Conservation (phyloP, 1,284 basidiomycete species). For the Papiliotrema flavescens region DNA sequence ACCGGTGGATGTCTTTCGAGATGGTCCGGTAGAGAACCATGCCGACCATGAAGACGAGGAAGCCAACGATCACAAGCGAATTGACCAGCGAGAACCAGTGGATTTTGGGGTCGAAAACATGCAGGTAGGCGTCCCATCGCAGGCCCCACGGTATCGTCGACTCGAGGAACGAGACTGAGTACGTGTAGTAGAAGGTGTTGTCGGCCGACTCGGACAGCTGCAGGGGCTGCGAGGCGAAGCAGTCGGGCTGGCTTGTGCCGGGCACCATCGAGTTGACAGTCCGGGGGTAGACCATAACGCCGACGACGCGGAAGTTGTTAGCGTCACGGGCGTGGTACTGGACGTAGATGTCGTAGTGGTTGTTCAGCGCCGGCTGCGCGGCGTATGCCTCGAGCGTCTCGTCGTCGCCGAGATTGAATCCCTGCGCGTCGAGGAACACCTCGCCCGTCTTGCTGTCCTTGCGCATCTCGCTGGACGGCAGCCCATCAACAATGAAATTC, state of each 20-base stretch:
- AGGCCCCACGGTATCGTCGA: slow-evolving; percentile 78
- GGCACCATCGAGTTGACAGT: slow-evolving; percentile 45
- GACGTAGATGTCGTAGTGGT: slow-evolving; percentile 63
- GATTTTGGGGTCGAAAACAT: slow-evolving; percentile 56
- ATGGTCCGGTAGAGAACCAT: slow-evolving; percentile 86
- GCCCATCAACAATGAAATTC: slow-evolving; percentile 92
- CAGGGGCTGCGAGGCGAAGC: slow-evolving; percentile 51
- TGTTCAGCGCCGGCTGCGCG: slow-evolving; percentile 68
- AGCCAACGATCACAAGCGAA: slow-evolving; percentile 82
- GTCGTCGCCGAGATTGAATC: slow-evolving; percentile 51
- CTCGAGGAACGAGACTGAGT: slow-evolving; percentile 82
- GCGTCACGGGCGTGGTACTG: slow-evolving; percentile 78
- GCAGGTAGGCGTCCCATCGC: slow-evolving; percentile 93
- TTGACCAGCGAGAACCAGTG: slow-evolving; percentile 88
- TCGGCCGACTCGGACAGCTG: slow-evolving; percentile 60
- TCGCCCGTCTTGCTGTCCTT: slow-evolving; percentile 70
- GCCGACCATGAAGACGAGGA: slow-evolving; percentile 86
- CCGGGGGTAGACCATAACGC: slow-evolving; percentile 84
- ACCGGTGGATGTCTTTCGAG: slow-evolving; percentile 88
- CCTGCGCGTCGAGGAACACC: slow-evolving; percentile 75
- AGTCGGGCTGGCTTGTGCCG: slow-evolving; percentile 31
- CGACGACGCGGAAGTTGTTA: slow-evolving; percentile 74
- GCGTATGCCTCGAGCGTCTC: slow-evolving; percentile 46
- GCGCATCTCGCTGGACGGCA: slow-evolving; percentile 91
- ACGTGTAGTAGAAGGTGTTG: slow-evolving; percentile 82